These are phyloP conservation scores for Lycium ferocissimum DNA, from an alignment of 257 asterid genomes.

Conservation along the genomic window DNA sequence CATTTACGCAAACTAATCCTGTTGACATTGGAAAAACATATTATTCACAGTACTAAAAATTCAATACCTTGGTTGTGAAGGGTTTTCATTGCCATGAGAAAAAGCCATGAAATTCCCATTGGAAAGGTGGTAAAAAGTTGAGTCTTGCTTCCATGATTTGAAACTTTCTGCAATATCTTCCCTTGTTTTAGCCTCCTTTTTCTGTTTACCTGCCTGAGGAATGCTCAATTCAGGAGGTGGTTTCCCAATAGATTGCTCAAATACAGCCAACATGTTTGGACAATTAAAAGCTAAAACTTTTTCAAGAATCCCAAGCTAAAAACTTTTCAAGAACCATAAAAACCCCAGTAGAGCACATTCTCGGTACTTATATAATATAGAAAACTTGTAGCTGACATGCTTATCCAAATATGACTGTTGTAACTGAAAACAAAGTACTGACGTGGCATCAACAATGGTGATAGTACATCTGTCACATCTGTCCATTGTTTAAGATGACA, in stretches of 20 bases:
- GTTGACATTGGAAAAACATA: neutral
- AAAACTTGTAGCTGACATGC: neutral
- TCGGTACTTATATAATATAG: neutral
- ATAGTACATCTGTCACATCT: constrained; percentile 39
- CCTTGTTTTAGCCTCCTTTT: constrained; percentile 43
- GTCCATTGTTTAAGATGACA: constrained; percentile 15
- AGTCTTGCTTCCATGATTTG: constrained; percentile 59
- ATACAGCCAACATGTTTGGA: constrained; percentile 59
- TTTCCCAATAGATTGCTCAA: constrained; percentile 51
- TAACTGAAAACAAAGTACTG: constrained; percentile 31
- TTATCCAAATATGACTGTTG: constrained; percentile 31
- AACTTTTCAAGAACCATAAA: constrained; percentile 9
- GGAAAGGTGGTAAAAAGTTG: constrained; percentile 56
- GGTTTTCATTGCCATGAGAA: constrained; percentile 58
- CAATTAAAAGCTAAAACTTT: neutral
- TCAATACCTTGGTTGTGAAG: constrained; percentile 56
- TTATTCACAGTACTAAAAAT: neutral
- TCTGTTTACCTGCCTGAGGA: constrained; percentile 37
- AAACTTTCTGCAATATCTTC: constrained; percentile 54
- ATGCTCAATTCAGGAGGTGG: constrained; percentile 57
- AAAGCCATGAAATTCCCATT: constrained; percentile 67
- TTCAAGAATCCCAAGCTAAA: neutral
- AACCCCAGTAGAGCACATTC: neutral
- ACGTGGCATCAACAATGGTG: constrained; percentile 24
- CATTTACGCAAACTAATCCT: too few relatives aligned